Evolutionary conservation across 805 yeast species (phyloP).

Genomic region (Wickerhamomyces bovis): DNA sequence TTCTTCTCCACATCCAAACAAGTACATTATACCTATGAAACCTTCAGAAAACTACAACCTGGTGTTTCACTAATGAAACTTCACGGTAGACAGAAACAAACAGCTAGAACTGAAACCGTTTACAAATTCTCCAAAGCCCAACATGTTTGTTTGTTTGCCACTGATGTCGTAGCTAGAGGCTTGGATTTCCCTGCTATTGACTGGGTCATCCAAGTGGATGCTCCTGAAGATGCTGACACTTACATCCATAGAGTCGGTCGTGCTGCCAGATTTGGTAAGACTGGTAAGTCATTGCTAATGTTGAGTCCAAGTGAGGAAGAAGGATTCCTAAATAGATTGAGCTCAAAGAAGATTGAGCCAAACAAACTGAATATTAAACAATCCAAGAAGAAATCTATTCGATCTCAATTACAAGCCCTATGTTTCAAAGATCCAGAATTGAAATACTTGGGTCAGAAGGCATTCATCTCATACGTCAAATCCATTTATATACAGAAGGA

Average conservation of each 20-base stretch:
- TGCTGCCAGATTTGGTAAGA: conserved; percentile 87
- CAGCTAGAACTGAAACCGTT: conserved; percentile 73
- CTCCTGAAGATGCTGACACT: conserved; percentile 89
- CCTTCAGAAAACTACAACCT: conserved; percentile 26
- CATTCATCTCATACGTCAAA: conserved; percentile 85
- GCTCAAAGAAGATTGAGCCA: conserved; percentile 59
- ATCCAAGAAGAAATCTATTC: conserved; percentile 64
- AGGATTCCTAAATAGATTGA: conserved; percentile 61
- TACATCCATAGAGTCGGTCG: conserved; percentile 94
- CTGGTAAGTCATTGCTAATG: conserved; percentile 82
- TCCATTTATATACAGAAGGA: conserved; percentile 84
- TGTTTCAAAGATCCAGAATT: conserved; percentile 89
- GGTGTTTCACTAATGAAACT: conserved; percentile 52
- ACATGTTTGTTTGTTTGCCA: conserved; percentile 76
- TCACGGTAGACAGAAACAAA: conserved; percentile 85
- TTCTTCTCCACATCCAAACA: conserved; percentile 64
- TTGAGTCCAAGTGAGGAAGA: conserved; percentile 79
- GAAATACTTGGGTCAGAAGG: conserved; percentile 92
- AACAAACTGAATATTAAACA: conserved; percentile 69
- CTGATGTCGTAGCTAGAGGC: conserved; percentile 98
- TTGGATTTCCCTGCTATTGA: conserved; percentile 94
- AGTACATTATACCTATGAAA: conserved; percentile 35
- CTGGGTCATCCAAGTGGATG: conserved; percentile 84
- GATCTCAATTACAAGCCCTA: conserved; percentile 79
- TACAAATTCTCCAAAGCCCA: conserved; percentile 41